phyloP scores from a whole-genome alignment of 2,329 filamentous ascomycete species.

The Nemania sp. region DNA sequence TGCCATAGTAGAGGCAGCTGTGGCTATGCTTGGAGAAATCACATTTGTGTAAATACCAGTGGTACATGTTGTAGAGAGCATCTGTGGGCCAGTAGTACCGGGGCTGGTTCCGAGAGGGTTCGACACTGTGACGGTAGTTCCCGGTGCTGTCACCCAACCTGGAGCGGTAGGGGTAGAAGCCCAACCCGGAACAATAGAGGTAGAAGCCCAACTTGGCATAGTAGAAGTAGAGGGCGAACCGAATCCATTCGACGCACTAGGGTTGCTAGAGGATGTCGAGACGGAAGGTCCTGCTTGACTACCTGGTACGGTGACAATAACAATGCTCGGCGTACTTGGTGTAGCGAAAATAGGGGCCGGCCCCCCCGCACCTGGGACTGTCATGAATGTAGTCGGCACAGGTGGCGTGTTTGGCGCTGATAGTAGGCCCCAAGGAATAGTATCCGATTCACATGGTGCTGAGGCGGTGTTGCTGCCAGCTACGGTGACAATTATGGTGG shows the following conservation, averaged over 20 bases:
- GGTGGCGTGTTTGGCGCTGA: conserved; percentile 7
- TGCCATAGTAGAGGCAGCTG: conserved; percentile 20
- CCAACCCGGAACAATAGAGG: conserved; percentile 4
- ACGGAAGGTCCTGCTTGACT: conserved; percentile 15
- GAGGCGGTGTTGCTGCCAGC: conserved; percentile 11
- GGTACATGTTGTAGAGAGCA: conserved; percentile 21
- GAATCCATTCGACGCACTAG: too few species aligned
- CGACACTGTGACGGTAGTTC: conserved; percentile 19
- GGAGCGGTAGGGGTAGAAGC: conserved; percentile 2
- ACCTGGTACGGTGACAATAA: background rate
- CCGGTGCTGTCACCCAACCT: conserved; percentile 16
- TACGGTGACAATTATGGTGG: conserved; percentile 21
- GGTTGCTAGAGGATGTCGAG: background rate
- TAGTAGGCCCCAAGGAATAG: conserved; percentile 9
- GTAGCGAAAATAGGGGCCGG: conserved; percentile 1
- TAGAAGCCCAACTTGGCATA: background rate
- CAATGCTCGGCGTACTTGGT: background rate
- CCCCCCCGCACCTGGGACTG: conserved; percentile 9
- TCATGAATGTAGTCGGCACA: conserved; percentile 18
- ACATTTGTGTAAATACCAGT: conserved; percentile 23
- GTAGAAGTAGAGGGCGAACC: background rate
- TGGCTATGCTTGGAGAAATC: conserved; percentile 15
- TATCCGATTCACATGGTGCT: conserved; percentile 18
- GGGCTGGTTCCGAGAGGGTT: conserved; percentile 10
- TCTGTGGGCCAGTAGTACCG: background rate